Base-by-base conservation (phyloP, 1,284 basidiomycete genomes). In the Ceratobasidium sp. region DNA sequence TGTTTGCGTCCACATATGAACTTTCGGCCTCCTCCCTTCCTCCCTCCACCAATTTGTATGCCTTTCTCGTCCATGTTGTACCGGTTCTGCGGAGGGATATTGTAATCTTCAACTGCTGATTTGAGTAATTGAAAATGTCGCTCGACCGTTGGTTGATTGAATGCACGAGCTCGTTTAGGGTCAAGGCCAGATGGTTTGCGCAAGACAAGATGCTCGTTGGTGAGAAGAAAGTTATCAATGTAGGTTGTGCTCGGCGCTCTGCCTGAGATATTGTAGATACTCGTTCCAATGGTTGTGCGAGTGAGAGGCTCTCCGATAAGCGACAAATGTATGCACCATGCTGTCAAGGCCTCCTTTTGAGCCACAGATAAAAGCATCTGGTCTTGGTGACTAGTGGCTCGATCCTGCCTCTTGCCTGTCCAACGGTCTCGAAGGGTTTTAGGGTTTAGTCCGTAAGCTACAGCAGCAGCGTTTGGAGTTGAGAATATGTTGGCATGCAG, bases 1-100 rank as follows among this genome's bases (percentile, higher is more conserved):
- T 77, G 79, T 50, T 77, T 67, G 8, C 72, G 72, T 2, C 50
- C 51, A 31, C 74, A 65, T 27, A 78, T 50, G 47, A 74, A 78
- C 41, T 77, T 74, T 3, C 41, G 15, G 14, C 41, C 47, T 4
- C 27, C 24, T n/a, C 47, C 41, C 54, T 73, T 75, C 27, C 73
- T 22, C 6, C 82, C 79, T 29, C 78, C 76, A 8, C 83, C 82
- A 6, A 83, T 77, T 73, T 84, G 83, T 33, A 84, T 77, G 0
- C 84, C 84, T 66, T 84, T 86, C 77, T 85, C 82, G 77, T 86
- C 84, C 79, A 82, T 80, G 9, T 80, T 83, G 57, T 80, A 85
- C 2, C 79, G 78, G 57, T 79, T 75, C 51, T 81, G 76, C 0
- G 74, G 72, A 0, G 72, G 67, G 47, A 86, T 84, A 4, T 78